Evolutionary conservation across 2,329 filamentous ascomycete genomes (phyloP), one percentile per base, ranked within the genome.

Genomic region (Exophiala lecanii-corni): DNA sequence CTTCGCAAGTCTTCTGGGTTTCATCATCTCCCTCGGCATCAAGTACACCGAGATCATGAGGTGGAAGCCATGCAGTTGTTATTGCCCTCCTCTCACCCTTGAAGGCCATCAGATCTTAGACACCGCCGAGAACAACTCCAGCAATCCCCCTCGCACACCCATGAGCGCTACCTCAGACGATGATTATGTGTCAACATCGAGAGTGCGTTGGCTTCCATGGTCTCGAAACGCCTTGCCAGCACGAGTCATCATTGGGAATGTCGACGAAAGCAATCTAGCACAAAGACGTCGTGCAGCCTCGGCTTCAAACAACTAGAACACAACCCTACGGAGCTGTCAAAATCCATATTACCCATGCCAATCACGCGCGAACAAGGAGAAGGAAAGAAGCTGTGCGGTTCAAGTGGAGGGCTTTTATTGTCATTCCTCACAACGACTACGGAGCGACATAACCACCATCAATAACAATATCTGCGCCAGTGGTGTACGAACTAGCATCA

Each of bases 401-500:
- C n/a, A n/a, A n/a, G n/a, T n/a, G n/a, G n/a, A n/a, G n/a, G n/a
- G n/a, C n/a, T n/a, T n/a, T n/a, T n/a, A n/a, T n/a, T n/a, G n/a
- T n/a, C n/a, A n/a, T n/a, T n/a, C n/a, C n/a, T n/a, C n/a, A n/a
- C n/a, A n/a, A n/a, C n/a, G n/a, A n/a, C 17, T 35, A 80, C 37
- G 72, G 71, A 37, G 72, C 62, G 57, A 69, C 73, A 64, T 88
- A 88, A 41, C 84, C 84, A 47, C 86, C 86, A 61, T 92, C 86
- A 36, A 89, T 76, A 50, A 86, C 67, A 46, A 92, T 71, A 62
- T 89, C 82, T 7, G 76, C 72, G 0, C 80, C 87, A 6, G 86
- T 94, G 13, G 83, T 88, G 67, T 88, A 94, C 41, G 80, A 85
- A n/a, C 82, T 78, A 3, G 86, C 86, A 64, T 94, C 86, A 10